These are phyloP conservation scores for Thecaphora thlaspeos DNA, from an alignment of 1,284 basidiomycete genomes.

Conservation along the genomic window DNA sequence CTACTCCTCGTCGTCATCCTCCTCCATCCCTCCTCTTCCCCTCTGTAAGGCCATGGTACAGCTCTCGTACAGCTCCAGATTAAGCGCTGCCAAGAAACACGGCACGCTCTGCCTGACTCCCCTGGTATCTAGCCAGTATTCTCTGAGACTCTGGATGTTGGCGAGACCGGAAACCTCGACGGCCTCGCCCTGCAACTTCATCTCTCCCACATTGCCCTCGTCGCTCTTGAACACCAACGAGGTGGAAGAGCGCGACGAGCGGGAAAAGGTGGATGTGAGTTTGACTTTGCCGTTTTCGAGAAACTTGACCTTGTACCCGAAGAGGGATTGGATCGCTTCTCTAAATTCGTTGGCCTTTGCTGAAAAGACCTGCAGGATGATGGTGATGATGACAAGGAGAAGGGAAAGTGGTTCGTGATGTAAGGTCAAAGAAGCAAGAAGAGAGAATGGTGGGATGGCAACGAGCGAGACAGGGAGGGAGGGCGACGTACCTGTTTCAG, in stretches of 20 bases:
- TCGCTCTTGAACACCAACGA: conserved; percentile 61
- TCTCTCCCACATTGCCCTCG: conserved; percentile 62
- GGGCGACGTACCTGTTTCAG: conserved; percentile 66
- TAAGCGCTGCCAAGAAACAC: conserved; percentile 62
- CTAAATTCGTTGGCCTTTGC: conserved; percentile 77
- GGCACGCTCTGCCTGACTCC: conserved; percentile 61
- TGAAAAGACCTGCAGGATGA: conserved; percentile 60
- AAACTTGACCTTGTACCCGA: conserved; percentile 81
- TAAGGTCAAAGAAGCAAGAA: too few relatives aligned
- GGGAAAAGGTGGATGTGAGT: conserved; percentile 73
- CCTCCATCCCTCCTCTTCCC: conserved; percentile 2
- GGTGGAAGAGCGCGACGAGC: conserved; percentile 52
- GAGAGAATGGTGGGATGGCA: too few relatives aligned
- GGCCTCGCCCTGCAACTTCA: conserved; percentile 61
- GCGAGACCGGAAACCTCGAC: conserved; percentile 28
- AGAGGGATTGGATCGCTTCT: conserved; percentile 73
- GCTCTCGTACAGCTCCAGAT: conserved; percentile 60
- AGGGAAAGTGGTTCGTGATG: too few relatives aligned
- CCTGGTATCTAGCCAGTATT: conserved; percentile 61
- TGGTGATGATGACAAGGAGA: too few relatives aligned
- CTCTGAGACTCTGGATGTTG: conserved; percentile 47
- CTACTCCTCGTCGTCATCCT: too few relatives aligned
- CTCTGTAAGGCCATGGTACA: conserved; percentile 30
- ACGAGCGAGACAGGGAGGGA: too few relatives aligned
- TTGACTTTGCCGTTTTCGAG: conserved; percentile 78